phyloP scores from a whole-genome alignment of 208 protist species.

The Kentomonas sorsogonicus region DNA sequence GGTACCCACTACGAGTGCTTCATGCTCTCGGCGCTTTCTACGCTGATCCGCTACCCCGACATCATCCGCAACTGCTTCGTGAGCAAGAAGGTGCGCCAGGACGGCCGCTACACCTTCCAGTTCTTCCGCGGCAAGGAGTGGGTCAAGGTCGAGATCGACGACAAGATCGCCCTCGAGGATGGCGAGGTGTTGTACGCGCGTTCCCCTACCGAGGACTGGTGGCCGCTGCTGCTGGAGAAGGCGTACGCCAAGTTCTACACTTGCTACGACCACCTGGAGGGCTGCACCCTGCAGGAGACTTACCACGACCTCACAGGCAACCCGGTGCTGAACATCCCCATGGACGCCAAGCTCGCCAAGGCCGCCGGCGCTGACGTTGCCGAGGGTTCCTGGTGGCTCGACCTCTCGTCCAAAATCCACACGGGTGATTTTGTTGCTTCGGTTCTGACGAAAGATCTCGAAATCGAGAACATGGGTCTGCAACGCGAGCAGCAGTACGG shows the following conservation, averaged over 20 bases:
- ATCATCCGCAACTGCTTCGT: conserved; percentile 81
- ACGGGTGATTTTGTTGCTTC: conserved; percentile 51
- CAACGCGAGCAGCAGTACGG: conserved; percentile 63
- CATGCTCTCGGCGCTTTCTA: conserved; percentile 65
- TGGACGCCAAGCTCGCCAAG: conserved; percentile 55
- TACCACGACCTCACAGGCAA: conserved; percentile 77
- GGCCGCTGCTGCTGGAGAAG: conserved; percentile 85
- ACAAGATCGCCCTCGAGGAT: conserved; percentile 50
- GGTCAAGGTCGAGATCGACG: conserved; percentile 81
- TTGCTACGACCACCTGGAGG: conserved; percentile 58
- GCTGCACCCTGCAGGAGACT: conserved; percentile 66
- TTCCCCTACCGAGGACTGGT: conserved; percentile 69
- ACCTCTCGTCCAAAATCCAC: conserved; percentile 28
- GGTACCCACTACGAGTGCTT: conserved; percentile 84
- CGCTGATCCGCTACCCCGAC: conserved; percentile 61
- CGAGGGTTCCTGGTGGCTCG: conserved; percentile 37
- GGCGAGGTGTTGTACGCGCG: conserved; percentile 50
- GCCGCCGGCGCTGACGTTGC: conserved; percentile 36
- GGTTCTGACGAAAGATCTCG: conserved; percentile 26
- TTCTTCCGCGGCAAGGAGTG: conserved; percentile 69
- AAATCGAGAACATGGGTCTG: conserved; percentile 40
- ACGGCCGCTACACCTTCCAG: conserved; percentile 80
- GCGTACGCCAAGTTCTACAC: conserved; percentile 89
- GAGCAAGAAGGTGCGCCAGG: conserved; percentile 64
- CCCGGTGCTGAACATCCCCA: conserved; percentile 68